These are phyloP conservation scores for Candida sithepensis DNA, from an alignment of 805 yeast species.

Conservation along the genomic window DNA sequence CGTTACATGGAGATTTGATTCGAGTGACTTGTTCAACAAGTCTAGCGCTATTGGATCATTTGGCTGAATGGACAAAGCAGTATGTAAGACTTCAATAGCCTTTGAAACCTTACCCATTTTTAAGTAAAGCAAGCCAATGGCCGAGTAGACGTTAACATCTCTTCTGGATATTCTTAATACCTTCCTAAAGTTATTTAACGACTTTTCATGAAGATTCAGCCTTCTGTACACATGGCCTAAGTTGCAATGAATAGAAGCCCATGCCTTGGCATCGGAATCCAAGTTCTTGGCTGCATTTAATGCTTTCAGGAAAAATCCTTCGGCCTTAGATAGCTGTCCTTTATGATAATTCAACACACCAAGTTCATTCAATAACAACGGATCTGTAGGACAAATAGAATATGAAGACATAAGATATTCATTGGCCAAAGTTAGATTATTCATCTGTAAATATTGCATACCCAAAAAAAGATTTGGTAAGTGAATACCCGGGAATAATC, in stretches of 20 bases:
- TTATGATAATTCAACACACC: slow-evolving; percentile 90
- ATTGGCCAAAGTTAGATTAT: slow-evolving; percentile 75
- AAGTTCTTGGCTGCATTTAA: slow-evolving; percentile 61
- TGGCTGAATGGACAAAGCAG: slow-evolving; percentile 74
- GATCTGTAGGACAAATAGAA: slow-evolving; percentile 79
- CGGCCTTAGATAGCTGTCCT: slow-evolving; percentile 63
- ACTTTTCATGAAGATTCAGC: slow-evolving; percentile 55
- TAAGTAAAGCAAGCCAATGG: slow-evolving; percentile 80
- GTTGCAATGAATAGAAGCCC: slow-evolving; percentile 82
- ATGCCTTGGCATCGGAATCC: slow-evolving; percentile 76
- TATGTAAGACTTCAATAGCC: slow-evolving; percentile 76
- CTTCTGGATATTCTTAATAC: slow-evolving; percentile 67
- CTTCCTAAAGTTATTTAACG: slow-evolving; percentile 71
- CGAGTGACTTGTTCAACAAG: slow-evolving; percentile 73
- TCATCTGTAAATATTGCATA: slow-evolving; percentile 92
- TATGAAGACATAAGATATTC: slow-evolving; percentile 78
- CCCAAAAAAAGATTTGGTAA: slow-evolving; percentile 87
- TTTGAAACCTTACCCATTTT: slow-evolving; percentile 59
- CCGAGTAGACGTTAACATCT: slow-evolving; percentile 70
- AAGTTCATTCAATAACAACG: slow-evolving; percentile 82
- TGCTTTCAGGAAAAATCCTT: slow-evolving; percentile 66
- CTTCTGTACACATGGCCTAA: slow-evolving; percentile 85
- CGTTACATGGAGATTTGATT: slow-evolving; percentile 40
- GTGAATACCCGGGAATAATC: slow-evolving; percentile 88
- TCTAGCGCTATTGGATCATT: slow-evolving; percentile 84